Percentiles rank a stretch among this genome's conserved stretches.
Conservation (phyloP, 176 grass and related monocot genomes). For the Oryza punctata region DNA sequence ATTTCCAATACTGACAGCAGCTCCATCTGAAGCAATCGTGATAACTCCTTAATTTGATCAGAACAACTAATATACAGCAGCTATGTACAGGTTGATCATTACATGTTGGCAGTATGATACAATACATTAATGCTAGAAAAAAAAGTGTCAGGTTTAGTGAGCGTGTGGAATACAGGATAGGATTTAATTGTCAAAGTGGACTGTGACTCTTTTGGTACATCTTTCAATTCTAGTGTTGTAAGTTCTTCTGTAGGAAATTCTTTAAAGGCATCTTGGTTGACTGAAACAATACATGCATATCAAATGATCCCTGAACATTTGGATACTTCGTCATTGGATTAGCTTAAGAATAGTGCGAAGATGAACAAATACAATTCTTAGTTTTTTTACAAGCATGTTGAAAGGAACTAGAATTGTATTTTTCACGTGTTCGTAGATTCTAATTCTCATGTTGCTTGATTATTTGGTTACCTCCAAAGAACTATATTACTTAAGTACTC, state of each 20-base stretch:
- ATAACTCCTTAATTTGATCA: neutral
- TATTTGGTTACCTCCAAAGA: neutral
- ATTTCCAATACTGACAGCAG: neutral
- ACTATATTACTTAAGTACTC: neutral
- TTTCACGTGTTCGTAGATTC: slow-evolving; percentile 3
- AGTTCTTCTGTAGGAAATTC: neutral
- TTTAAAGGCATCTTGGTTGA: neutral
- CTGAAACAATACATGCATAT: neutral
- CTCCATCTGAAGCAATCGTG: neutral
- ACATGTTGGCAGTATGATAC: neutral
- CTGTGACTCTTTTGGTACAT: neutral
- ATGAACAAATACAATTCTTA: neutral
- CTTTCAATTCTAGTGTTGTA: neutral
- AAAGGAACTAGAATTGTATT: neutral
- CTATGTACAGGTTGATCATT: neutral
- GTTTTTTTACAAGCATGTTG: slow-evolving; percentile 22
- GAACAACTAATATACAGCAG: neutral
- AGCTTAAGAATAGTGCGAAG: slow-evolving; percentile 1
- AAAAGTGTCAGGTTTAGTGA: neutral
- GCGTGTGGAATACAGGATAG: neutral
- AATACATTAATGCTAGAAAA: neutral
- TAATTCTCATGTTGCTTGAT: slow-evolving; percentile 6
- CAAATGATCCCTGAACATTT: neutral
- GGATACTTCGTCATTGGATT: neutral
- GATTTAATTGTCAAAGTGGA: neutral